Conservation (phyloP, 805 yeast genomes). For the Suhomyces pyralidae region DNA sequence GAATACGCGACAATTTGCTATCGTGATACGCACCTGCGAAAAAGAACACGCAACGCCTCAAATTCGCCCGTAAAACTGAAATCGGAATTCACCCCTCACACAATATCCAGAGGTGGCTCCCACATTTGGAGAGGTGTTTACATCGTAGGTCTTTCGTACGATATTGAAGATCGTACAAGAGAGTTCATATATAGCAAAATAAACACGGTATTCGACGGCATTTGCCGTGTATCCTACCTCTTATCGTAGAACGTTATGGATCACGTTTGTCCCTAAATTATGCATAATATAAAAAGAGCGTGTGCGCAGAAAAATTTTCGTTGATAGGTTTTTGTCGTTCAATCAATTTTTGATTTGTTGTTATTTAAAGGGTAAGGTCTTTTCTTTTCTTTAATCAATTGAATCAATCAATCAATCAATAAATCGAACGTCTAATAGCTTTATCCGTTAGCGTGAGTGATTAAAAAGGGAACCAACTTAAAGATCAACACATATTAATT, state of each 20-base stretch:
- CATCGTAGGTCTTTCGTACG: not conserved
- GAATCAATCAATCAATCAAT: constrained; percentile 4
- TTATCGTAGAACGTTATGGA: not conserved
- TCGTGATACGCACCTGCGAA: not conserved
- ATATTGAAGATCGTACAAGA: not conserved
- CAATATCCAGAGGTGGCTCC: not conserved
- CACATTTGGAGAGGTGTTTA: not conserved
- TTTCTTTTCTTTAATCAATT: constrained; percentile 2
- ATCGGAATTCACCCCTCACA: not conserved
- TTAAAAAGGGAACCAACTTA: not conserved
- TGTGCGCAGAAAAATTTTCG: constrained; percentile 7
- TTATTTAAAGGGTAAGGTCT: constrained; percentile 3
- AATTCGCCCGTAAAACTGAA: not conserved
- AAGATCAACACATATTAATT: not conserved
- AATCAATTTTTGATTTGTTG: constrained; percentile 7
- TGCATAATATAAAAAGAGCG: constrained; percentile 2
- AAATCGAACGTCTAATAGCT: not conserved
- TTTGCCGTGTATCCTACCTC: not conserved
- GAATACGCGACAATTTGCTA: not conserved
- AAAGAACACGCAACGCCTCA: constrained; percentile 1
- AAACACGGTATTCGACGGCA: not conserved
- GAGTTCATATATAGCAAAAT: not conserved
- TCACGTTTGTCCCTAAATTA: not conserved
- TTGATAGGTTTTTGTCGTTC: constrained; percentile 3
- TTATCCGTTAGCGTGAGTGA: not conserved